Evolutionary conservation across 495 filamentous ascomycete species (phyloP), one percentile per base, ranked within the genome.

Genomic region (Clavariopsis aquatica): DNA sequence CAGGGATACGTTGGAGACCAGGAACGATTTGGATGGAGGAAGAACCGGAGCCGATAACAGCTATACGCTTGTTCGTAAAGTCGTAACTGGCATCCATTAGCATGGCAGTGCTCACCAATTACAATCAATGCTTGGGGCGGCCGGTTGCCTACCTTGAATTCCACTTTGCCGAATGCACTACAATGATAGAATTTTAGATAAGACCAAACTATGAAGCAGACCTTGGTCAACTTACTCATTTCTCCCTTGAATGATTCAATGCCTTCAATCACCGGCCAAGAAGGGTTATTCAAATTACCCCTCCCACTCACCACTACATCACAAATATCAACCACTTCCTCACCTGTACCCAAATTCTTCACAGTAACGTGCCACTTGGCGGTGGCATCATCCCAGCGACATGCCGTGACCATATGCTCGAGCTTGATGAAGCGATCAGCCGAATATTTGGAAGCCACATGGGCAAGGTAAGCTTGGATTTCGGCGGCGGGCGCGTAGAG

Each of bases 1-100:
- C 63, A 3, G 68, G 49, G 5, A 72, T 28, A n/a, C 68, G 58
- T 49, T 74, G 73, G 2, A 75, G 65, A 19, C 65, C 65, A 28
- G 73, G 73, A 1, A 75, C 65, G 62, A 75, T 74, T 60, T 77
- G 75, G 36, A 77, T 77, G 0, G 72, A 69, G 28, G 72, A 73
- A 29, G 65, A 70, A 2, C 75, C 73, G 19, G 63, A 62, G 17
- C 75, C 75, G 49, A 77, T 77, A 20, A 77, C 66, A 3, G 61
- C 75, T 13, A 77, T 68, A 17, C 73, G 61, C 53, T 77, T 77
- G 63, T 71, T 65, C n/a, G 45, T 53, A 53, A 72, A 77, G 36
- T 75, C 71, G 66, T 72, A 75, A 19, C 65, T 71, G 27, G 10
- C 28, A 57, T 15, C 38, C 38, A 20, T 23, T 12, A 52, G 12